Evolutionary conservation across 2,329 filamentous ascomycete species (phyloP).

Genomic region (Cladosporium halotolerans): DNA sequence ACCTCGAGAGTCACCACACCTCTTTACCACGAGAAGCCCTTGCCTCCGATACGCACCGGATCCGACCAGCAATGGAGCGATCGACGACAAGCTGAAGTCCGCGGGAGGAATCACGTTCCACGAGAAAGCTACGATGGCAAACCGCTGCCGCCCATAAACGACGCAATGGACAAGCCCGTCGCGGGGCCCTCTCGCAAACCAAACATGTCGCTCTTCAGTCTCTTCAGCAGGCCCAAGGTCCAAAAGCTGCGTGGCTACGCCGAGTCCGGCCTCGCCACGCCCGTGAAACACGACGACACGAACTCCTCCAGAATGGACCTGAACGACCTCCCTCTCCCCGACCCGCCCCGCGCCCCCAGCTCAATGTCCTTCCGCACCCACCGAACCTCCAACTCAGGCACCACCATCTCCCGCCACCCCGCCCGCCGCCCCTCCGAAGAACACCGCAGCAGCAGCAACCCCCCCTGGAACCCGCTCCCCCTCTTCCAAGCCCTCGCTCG

Average conservation of each 20-base stretch:
- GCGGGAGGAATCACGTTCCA: background rate
- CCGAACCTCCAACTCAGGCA: background rate
- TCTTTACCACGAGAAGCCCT: constrained; percentile 2
- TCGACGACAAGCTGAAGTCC: background rate
- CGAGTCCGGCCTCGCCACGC: constrained; percentile 33
- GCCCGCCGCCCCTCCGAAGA: constrained; percentile 3
- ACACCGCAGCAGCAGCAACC: background rate
- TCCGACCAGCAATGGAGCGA: background rate
- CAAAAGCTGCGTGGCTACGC: constrained; percentile 42
- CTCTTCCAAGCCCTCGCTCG: constrained; percentile 85
- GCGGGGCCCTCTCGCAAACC: constrained; percentile 13
- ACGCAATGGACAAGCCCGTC: background rate
- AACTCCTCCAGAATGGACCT: constrained; percentile 11
- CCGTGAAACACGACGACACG: constrained; percentile 10
- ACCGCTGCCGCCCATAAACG: background rate
- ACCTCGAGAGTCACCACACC: background rate
- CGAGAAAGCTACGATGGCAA: constrained; percentile 3
- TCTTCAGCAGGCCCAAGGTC: constrained; percentile 46
- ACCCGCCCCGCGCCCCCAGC: constrained; percentile 7
- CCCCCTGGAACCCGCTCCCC: constrained; percentile 51
- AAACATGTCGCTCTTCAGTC: constrained; percentile 44
- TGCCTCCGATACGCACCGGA: constrained; percentile 3
- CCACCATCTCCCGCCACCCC: background rate
- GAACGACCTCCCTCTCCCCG: constrained; percentile 6
- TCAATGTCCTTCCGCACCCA: constrained; percentile 9